Conservation (phyloP, 768 basidiomycete species). For the Pleurotus eryngii region DNA sequence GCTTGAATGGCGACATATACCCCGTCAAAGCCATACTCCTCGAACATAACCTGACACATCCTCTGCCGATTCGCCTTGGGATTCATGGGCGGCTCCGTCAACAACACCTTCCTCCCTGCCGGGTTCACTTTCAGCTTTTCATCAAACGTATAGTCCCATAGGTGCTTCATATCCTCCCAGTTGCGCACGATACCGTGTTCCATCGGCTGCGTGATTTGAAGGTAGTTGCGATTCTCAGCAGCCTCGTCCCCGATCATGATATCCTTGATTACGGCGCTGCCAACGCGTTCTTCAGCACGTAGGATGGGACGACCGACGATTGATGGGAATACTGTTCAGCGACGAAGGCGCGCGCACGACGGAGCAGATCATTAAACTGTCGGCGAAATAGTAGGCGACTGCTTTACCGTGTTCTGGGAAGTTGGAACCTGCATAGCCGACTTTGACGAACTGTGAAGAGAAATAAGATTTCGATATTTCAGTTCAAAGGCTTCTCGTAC, state of each 20-base stretch:
- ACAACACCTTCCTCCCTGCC: constrained; percentile 79
- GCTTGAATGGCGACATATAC: constrained; percentile 99
- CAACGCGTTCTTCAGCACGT: constrained; percentile 94
- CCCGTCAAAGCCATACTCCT: constrained; percentile 93
- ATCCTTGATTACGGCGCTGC: constrained; percentile 85
- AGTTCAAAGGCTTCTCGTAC: constrained; percentile 39
- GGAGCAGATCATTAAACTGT: background rate
- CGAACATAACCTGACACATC: constrained; percentile 99
- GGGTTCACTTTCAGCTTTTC: constrained; percentile 93
- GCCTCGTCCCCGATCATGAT: constrained; percentile 99
- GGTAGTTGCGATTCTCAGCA: constrained; percentile 87
- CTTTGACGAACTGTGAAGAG: constrained; percentile 75
- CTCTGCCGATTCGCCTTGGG: constrained; percentile 87
- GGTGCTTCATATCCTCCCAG: constrained; percentile 98
- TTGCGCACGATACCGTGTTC: constrained; percentile 98
- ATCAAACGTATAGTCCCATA: constrained; percentile 98
- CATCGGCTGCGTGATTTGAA: constrained; percentile 97
- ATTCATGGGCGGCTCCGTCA: constrained; percentile 99
- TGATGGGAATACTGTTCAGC: constrained; percentile 81
- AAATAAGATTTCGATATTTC: constrained; percentile 7
- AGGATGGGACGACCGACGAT: constrained; percentile 96
- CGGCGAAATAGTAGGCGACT: background rate
- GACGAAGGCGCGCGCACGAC: background rate
- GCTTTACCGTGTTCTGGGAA: constrained; percentile 87
- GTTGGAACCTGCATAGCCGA: constrained; percentile 89